Conservation (phyloP, 768 basidiomycete species). For the Peribolospora baueri region DNA sequence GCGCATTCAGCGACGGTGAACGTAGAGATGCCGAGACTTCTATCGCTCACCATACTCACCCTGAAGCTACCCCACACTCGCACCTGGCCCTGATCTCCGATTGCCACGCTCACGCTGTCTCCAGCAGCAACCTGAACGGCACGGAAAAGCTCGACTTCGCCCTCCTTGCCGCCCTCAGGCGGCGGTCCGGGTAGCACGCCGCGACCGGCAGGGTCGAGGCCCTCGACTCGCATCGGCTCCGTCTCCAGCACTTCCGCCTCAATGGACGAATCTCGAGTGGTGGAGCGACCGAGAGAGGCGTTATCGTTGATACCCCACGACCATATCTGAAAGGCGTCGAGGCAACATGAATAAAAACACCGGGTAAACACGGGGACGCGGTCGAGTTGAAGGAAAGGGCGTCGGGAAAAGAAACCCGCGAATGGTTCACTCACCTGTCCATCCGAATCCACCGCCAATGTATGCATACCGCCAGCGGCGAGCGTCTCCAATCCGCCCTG, state of each 20-base stretch:
- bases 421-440: slow-evolving; percentile 42
- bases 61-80: slow-evolving; percentile 77
- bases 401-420: slow-evolving; percentile 6
- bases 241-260: slow-evolving; percentile 22
- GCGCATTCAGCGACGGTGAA: not conserved
- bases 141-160: slow-evolving; percentile 40
- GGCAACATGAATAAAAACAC: not conserved
- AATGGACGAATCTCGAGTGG: slow-evolving; percentile 15
- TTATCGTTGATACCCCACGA: slow-evolving; percentile 24
- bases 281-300: slow-evolving; percentile 21
- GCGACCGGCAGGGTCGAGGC: slow-evolving; percentile 7
- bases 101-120: slow-evolving; percentile 65
- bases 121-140: slow-evolving; percentile 62
- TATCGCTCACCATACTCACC: slow-evolving; percentile 24
- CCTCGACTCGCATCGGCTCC: slow-evolving; percentile 16
- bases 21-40: not conserved
- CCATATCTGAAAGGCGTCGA: slow-evolving; percentile 12
- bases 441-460: slow-evolving; percentile 62
- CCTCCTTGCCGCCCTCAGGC: too few relatives aligned
- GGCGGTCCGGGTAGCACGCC: too few relatives aligned
- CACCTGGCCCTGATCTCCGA: slow-evolving; percentile 53
- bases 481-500: slow-evolving; percentile 47
- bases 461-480: slow-evolving; percentile 68
- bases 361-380: not conserved
- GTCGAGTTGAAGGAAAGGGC: not conserved